Percentiles rank a stretch among this genome's conserved stretches.
Evolutionary conservation across 768 basidiomycete species (phyloP).

Genomic region (Mycena vulgaris): DNA sequence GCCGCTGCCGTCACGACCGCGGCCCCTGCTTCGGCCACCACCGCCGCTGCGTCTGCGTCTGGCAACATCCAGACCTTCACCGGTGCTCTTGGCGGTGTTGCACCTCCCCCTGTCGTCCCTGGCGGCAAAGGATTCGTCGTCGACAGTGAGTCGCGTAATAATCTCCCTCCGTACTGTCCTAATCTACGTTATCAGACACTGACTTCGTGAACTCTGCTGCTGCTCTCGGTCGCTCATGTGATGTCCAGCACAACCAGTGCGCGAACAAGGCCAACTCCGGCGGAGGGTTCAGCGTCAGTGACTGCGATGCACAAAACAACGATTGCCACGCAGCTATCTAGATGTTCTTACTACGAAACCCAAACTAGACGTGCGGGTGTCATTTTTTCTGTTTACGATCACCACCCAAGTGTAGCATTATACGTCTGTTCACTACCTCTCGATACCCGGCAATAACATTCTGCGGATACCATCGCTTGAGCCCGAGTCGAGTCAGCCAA

Average conservation of each 20-base stretch:
- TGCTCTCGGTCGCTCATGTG: constrained; percentile 72
- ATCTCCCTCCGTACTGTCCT: neutral
- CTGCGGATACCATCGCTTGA: constrained; percentile 36
- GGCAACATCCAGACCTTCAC: constrained; percentile 65
- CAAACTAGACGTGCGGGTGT: constrained; percentile 48
- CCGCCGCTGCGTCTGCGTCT: constrained; percentile 38
- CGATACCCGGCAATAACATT: constrained; percentile 31
- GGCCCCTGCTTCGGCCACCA: constrained; percentile 38
- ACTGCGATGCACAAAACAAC: constrained; percentile 43
- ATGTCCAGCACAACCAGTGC: constrained; percentile 71
- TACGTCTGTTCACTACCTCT: constrained; percentile 56
- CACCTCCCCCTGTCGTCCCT: constrained; percentile 60
- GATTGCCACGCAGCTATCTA: constrained; percentile 45
- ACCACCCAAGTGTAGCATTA: constrained; percentile 54
- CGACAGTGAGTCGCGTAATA: constrained; percentile 34
- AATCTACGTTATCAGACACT: constrained; percentile 40
- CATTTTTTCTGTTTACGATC: constrained; percentile 42
- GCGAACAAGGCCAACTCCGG: constrained; percentile 66
- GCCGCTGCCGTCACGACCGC: constrained; percentile 26
- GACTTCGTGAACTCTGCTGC: constrained; percentile 65
- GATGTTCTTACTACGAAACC: constrained; percentile 42
- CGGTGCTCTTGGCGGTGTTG: constrained; percentile 61
- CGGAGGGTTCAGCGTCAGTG: constrained; percentile 54
- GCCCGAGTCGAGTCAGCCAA: too few species aligned
- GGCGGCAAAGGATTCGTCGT: constrained; percentile 67